A percentile compares a stretch with the other conserved stretches of the same genome.
These are phyloP conservation scores for Clavispora phyllophila DNA, from an alignment of 805 yeast genomes.

Conservation along the genomic window DNA sequence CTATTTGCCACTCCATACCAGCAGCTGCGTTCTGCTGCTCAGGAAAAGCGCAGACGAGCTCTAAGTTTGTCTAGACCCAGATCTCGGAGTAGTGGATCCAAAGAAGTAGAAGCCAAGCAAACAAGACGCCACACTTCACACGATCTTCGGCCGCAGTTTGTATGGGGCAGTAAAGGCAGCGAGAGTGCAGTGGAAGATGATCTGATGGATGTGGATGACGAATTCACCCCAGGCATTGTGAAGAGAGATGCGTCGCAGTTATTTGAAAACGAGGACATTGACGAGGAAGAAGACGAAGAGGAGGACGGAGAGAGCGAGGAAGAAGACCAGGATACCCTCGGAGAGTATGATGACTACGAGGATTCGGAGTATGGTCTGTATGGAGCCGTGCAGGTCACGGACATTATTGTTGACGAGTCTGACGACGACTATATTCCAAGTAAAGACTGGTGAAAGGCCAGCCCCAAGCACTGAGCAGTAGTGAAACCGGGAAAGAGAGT, in stretches of 20 bases:
- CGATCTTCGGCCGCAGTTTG: constrained; percentile 20
- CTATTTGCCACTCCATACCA: constrained; percentile 68
- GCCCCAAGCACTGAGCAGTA: too few species aligned
- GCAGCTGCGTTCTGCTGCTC: constrained; percentile 41
- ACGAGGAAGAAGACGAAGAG: constrained; percentile 1
- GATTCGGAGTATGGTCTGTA: neutral
- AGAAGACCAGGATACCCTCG: constrained; percentile 1
- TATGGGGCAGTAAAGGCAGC: constrained; percentile 1
- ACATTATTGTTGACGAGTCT: constrained; percentile 32
- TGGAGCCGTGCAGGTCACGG: constrained; percentile 34
- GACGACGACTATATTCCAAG: constrained; percentile 16
- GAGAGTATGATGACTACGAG: constrained; percentile 7
- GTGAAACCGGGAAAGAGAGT: too few species aligned
- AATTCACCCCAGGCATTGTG: neutral
- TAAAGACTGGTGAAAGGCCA: neutral
- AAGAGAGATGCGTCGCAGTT: neutral
- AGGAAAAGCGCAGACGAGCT: constrained; percentile 27
- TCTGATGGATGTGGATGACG: constrained; percentile 3
- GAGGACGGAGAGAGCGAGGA: neutral
- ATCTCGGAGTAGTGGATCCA: constrained; percentile 1
- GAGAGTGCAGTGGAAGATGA: constrained; percentile 10
- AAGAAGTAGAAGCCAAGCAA: constrained; percentile 2
- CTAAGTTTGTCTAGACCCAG: constrained; percentile 13
- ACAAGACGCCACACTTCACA: constrained; percentile 29
- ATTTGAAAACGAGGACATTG: neutral